Base-by-base conservation (phyloP, 2,329 filamentous ascomycete species). In the Drechslerella coelobrocha region DNA sequence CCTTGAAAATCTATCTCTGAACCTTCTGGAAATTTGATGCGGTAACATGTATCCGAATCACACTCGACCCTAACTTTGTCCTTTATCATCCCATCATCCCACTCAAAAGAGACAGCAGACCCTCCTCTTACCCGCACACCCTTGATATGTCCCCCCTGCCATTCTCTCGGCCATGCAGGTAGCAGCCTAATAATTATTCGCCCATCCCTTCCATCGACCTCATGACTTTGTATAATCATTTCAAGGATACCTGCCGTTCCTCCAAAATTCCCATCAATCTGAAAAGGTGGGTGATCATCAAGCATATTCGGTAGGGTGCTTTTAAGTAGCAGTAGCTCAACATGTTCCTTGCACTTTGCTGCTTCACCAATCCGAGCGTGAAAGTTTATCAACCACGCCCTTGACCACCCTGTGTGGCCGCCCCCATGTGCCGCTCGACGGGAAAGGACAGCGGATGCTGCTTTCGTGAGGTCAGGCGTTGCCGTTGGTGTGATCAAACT, bases 231-330 rank as follows among this genome's bases (percentile, higher is more conserved):
- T 12, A 83, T 66, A 31, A 83, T 65, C 76, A 80, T 81, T 74
- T 83, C 82, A 0, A 81, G 72, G 12, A 83, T 80, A 1, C 81
- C 82, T 2, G 80, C 80, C n/a, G 79, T 79, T 1, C 79, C 80
- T 0, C 82, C 82, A 68, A 83, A 81, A 57, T 83, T 84, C 0
- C 82, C 82, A 73, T 84, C 82, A 21, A 83, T 82, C 71, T 83
- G 82, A 71, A 83, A 83, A 10, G 80, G 80, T 0, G 80, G 81
- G 47, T 81, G 80, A 6, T 77, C 78, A 54, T 83, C 81, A 1
- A 83, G 72, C 61, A 83, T 73, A 73, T 82, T 83, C 0, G 79
- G 77, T 17, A 82, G 73, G 0, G 81, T 82, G 2, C 80, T 81
- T 2, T 79, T 75, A 10, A 75, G 75, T 29, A 83, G 72, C 5